Evolutionary conservation across 1,284 basidiomycete genomes (phyloP).

Genomic region (Cryptococcus jaspeensis): DNA sequence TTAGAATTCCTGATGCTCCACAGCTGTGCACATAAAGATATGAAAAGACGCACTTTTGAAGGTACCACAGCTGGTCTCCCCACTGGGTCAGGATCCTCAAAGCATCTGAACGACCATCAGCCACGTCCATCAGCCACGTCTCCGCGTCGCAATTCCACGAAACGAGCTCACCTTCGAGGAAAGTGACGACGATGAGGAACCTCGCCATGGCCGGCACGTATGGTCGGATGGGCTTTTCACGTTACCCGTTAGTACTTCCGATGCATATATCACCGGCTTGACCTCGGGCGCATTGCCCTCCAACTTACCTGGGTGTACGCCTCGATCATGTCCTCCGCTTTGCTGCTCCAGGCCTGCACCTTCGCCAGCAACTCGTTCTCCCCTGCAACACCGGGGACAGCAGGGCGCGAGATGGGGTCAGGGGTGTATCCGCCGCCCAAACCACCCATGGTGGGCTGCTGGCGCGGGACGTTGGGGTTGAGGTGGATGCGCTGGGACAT

Average conservation of each 20-base stretch:
- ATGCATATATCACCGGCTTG: no score
- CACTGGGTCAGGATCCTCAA: constrained; percentile 91
- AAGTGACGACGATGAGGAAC: constrained; percentile 97
- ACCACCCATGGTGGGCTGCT: constrained; percentile 7
- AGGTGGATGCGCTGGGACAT: constrained; percentile 52
- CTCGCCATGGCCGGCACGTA: constrained; percentile 92
- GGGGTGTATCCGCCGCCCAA: constrained; percentile 37
- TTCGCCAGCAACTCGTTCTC: constrained; percentile 79
- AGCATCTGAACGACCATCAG: constrained; percentile 58
- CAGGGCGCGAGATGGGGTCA: constrained; percentile 37
- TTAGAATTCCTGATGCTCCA: constrained; percentile 1
- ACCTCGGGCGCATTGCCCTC: no score
- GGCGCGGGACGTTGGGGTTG: constrained; percentile 47
- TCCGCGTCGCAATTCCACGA: background rate
- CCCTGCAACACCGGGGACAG: constrained; percentile 49
- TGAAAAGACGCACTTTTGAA: constrained; percentile 69
- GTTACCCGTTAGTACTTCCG: background rate
- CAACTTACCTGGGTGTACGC: constrained; percentile 72
- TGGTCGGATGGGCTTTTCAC: constrained; percentile 72
- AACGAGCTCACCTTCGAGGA: constrained; percentile 68
- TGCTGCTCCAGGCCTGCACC: constrained; percentile 70
- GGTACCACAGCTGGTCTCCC: constrained; percentile 94
- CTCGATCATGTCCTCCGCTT: constrained; percentile 90
- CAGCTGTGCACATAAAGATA: constrained; percentile 4
- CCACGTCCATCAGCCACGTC: no score